Conservation (phyloP, 495 filamentous ascomycete genomes). For the Xylaria flabelliformis region DNA sequence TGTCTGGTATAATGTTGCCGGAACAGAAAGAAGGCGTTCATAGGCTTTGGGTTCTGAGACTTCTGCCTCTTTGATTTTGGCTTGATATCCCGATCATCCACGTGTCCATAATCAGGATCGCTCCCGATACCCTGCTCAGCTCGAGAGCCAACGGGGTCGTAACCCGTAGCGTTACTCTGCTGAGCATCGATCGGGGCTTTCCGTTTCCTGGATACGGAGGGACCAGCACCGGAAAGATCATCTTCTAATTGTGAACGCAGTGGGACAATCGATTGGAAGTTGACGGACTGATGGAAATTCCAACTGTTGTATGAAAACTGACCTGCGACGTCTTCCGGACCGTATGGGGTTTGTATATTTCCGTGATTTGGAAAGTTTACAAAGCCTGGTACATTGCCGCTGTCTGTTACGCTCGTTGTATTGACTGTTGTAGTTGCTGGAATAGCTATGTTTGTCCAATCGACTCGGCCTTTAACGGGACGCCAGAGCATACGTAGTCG, state of each 20-base stretch:
- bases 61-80: neutral
- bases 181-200: neutral
- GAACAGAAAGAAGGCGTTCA: neutral
- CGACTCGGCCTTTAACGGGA: neutral
- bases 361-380: neutral
- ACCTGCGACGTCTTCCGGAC: too few species aligned
- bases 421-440: neutral
- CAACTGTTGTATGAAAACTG: too few species aligned
- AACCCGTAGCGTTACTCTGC: neutral
- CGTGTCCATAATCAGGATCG: neutral
- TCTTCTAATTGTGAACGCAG: neutral
- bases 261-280: neutral
- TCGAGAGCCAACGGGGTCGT: neutral
- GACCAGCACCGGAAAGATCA: neutral
- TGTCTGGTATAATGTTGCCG: neutral
- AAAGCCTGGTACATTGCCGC: neutral
- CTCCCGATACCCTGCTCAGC: neutral
- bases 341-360: too few species aligned
- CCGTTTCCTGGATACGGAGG: neutral
- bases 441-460: neutral
- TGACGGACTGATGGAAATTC: neutral
- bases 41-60: neutral
- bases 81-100: neutral
- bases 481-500: neutral
- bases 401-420: neutral